A percentile compares a stretch with the other conserved stretches of the same genome.
Evolutionary conservation across 2,329 filamentous ascomycete species (phyloP).

Genomic region (Dactylonectria estremocensis): DNA sequence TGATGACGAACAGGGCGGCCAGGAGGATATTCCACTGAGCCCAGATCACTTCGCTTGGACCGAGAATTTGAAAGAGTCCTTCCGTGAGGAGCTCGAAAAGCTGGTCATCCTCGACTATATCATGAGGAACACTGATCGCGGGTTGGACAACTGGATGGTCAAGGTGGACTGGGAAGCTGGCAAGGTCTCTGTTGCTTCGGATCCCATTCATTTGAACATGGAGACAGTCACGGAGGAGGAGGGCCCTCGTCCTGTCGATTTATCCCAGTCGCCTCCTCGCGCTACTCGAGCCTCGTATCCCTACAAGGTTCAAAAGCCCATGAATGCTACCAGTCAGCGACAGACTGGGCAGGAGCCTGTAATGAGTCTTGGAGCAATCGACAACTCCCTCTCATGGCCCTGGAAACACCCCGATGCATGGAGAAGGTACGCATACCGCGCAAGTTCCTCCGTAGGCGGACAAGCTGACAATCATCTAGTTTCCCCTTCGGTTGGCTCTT

Average conservation of each 20-base stretch:
- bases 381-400: constrained; percentile 98
- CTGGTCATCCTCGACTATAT: constrained; percentile 98
- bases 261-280: constrained; percentile 59
- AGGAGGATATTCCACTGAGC: constrained; percentile 67
- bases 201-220: constrained; percentile 80
- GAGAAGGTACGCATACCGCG: constrained; percentile 63
- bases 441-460: background rate
- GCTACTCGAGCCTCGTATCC: constrained; percentile 69
- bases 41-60: constrained; percentile 85
- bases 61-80: constrained; percentile 87
- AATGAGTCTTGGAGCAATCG: constrained; percentile 91
- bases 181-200: constrained; percentile 87
- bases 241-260: constrained; percentile 74
- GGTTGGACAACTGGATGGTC: constrained; percentile 99
- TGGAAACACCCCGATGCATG: constrained; percentile 98
- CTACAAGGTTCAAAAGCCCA: constrained; percentile 85
- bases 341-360: constrained; percentile 66
- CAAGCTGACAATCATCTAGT: constrained; percentile 63
- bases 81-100: constrained; percentile 96
- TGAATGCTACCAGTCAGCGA: constrained; percentile 78
- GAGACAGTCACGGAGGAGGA: constrained; percentile 61
- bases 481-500: constrained; percentile 99
- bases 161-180: constrained; percentile 90
- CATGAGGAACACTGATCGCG: constrained; percentile 98
- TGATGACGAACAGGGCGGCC: constrained; percentile 66